These are phyloP conservation scores for Ascoidea rubescens DNA, from an alignment of 805 yeast genomes.

Conservation along the genomic window DNA sequence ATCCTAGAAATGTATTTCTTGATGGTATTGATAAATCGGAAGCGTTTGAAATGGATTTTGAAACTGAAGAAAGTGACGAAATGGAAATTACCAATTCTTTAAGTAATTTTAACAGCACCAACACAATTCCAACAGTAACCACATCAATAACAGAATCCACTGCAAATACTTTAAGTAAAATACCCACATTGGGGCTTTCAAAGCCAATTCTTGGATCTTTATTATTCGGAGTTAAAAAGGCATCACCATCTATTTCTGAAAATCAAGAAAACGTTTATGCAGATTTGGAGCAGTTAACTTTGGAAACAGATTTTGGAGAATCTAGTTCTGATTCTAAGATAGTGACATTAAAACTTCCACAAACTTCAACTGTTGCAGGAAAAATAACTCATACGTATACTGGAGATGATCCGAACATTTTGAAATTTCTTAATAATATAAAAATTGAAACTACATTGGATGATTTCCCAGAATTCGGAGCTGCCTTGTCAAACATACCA, in stretches of 20 bases:
- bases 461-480: conserved; percentile 61
- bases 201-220: conserved; percentile 16
- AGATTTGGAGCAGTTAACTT: conserved; percentile 21
- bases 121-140: not conserved
- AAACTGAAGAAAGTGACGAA: conserved; percentile 12
- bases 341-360: conserved; percentile 1
- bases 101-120: conserved; percentile 3
- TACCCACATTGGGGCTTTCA: not conserved
- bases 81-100: conserved; percentile 1
- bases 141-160: not conserved
- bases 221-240: conserved; percentile 20
- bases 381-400: conserved; percentile 42
- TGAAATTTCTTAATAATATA: conserved; percentile 37
- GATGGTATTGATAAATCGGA: conserved; percentile 22
- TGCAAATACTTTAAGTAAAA: not conserved
- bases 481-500: conserved; percentile 10
- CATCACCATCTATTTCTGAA: conserved; percentile 24
- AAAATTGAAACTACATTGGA: conserved; percentile 41
- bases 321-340: not conserved
- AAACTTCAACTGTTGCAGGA: conserved; percentile 8
- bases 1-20: conserved; percentile 39
- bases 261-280: conserved; percentile 29
- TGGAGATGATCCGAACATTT: conserved; percentile 53
- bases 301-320: not conserved
- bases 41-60: not conserved